Conservation (phyloP, 768 basidiomycete species). For the Melanogaster broomeanus region DNA sequence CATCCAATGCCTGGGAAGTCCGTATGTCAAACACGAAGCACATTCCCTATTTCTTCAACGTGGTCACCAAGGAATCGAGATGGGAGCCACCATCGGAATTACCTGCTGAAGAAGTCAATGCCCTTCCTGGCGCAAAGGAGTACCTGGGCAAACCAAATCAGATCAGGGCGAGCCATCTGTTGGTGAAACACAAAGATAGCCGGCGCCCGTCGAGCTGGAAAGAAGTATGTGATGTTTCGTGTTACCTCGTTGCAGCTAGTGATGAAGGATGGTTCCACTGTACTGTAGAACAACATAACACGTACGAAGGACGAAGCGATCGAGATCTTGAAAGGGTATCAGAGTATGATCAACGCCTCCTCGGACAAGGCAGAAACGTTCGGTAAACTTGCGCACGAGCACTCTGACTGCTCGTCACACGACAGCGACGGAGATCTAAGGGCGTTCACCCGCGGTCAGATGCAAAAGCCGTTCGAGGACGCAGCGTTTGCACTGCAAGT, state of each 20-base stretch:
- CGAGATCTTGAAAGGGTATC: conserved; percentile 66
- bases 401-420: conserved; percentile 93
- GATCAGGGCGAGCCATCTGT: conserved; percentile 92
- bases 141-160: conserved; percentile 49
- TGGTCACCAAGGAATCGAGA: conserved; percentile 61
- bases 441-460: conserved; percentile 79
- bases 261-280: neutral
- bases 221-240: conserved; percentile 52
- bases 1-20: conserved; percentile 74
- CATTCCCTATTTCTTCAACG: conserved; percentile 89
- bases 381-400: conserved; percentile 65
- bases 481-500: conserved; percentile 72
- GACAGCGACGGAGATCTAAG: conserved; percentile 85
- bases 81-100: conserved; percentile 79
- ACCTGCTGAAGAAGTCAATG: conserved; percentile 55
- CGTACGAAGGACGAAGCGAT: conserved; percentile 90
- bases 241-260: neutral
- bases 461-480: conserved; percentile 98
- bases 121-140: conserved; percentile 66
- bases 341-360: conserved; percentile 55
- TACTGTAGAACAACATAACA: conserved; percentile 69
- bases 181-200: conserved; percentile 88
- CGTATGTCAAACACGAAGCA: conserved; percentile 78
- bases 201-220: conserved; percentile 83
- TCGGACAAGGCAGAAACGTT: conserved; percentile 58